These are phyloP conservation scores for Colletotrichum kahawae DNA, from an alignment of 2,329 filamentous ascomycete species.

Conservation along the genomic window DNA sequence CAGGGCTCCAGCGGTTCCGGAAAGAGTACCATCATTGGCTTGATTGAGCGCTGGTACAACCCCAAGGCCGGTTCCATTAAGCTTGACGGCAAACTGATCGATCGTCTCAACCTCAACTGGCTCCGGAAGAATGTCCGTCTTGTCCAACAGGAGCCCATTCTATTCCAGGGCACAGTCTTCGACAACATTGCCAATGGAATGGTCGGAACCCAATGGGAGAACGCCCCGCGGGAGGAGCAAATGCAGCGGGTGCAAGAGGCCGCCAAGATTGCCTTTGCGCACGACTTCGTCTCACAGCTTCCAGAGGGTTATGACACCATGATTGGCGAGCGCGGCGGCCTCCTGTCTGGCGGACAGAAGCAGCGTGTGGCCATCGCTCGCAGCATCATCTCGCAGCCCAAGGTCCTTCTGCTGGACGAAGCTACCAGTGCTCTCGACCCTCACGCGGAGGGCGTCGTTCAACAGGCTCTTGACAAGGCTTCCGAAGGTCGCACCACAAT, in stretches of 20 bases:
- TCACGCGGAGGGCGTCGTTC: conserved; percentile 52
- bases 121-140: conserved; percentile 41
- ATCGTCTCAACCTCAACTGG: conserved; percentile 42
- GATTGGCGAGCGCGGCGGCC: conserved; percentile 65
- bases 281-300: conserved; percentile 51
- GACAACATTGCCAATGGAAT: conserved; percentile 58
- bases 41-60: conserved; percentile 46
- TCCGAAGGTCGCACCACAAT: conserved; percentile 65
- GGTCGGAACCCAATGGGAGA: conserved; percentile 31
- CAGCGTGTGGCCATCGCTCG: conserved; percentile 66
- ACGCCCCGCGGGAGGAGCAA: conserved; percentile 36
- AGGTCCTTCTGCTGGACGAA: conserved; percentile 69
- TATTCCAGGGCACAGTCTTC: conserved; percentile 48
- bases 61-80: conserved; percentile 36
- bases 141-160: conserved; percentile 43
- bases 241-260: conserved; percentile 44
- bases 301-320: conserved; percentile 59
- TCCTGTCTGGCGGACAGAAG: conserved; percentile 69
- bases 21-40: conserved; percentile 43
- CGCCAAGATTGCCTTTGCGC: conserved; percentile 48
- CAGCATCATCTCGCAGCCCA: conserved; percentile 44
- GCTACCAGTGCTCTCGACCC: conserved; percentile 62
- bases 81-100: conserved; percentile 38
- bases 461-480: conserved; percentile 56
- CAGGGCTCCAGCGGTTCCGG: conserved; percentile 37